phyloP scores from a whole-genome alignment of 192 early-diverging fungal genomes.

The Nowakowskiella sp. region DNA sequence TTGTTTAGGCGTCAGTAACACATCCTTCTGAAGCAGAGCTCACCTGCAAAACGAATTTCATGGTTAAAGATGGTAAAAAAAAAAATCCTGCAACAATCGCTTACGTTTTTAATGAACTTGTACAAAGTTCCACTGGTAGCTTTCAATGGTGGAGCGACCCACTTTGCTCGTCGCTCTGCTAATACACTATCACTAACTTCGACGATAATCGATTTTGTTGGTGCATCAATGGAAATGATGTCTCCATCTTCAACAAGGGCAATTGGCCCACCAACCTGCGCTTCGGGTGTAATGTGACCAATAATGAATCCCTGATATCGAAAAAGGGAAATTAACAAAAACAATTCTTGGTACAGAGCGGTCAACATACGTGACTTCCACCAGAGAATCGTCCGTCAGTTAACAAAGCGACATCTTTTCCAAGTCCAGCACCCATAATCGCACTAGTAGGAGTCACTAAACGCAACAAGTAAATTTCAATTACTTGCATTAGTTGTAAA shows the following conservation, averaged over 20 bases:
- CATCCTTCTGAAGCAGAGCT: conserved; percentile 72
- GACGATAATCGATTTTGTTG: conserved; percentile 63
- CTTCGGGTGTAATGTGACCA: conserved; percentile 98
- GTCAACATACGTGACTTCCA: conserved; percentile 71
- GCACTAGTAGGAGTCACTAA: conserved; percentile 88
- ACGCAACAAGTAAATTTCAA: not conserved
- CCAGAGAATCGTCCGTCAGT: conserved; percentile 99
- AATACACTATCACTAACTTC: conserved; percentile 74
- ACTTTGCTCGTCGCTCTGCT: conserved; percentile 54
- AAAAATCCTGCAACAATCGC: not conserved
- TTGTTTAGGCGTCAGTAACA: conserved; percentile 72
- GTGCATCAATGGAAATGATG: conserved; percentile 81
- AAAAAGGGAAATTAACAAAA: conserved; percentile 7
- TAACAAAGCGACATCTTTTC: conserved; percentile 91
- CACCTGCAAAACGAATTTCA: conserved; percentile 27
- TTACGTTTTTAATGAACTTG: conserved; percentile 76
- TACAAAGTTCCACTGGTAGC: conserved; percentile 80
- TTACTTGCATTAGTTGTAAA: not conserved
- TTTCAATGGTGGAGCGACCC: conserved; percentile 82
- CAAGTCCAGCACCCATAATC: conserved; percentile 98
- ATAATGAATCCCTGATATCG: conserved; percentile 84
- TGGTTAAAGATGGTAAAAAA: not conserved
- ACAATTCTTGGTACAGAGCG: not conserved
- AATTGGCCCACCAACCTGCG: conserved; percentile 93
- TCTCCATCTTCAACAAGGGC: conserved; percentile 87